A percentile compares a stretch with the other conserved stretches of the same genome.
Evolutionary conservation across 257 asterid genomes (phyloP).

Genomic region (Rehmannia glutinosa): DNA sequence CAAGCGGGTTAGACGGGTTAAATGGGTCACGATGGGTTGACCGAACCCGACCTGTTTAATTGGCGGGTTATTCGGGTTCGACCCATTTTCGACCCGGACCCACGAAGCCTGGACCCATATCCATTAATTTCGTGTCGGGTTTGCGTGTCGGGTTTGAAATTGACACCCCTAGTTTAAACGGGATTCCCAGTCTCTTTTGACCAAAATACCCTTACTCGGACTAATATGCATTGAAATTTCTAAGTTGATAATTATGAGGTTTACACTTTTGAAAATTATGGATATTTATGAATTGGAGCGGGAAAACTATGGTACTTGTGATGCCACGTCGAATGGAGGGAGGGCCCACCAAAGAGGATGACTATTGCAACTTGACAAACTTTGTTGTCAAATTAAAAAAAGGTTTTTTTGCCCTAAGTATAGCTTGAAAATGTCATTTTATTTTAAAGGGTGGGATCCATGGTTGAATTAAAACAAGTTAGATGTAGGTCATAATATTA

Average conservation of each 20-base stretch:
- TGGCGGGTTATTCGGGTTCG: too few relatives aligned
- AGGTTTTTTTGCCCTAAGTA: too few relatives aligned
- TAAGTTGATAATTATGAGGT: neutral
- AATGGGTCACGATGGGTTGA: too few relatives aligned
- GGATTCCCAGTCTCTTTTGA: neutral
- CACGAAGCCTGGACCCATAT: too few relatives aligned
- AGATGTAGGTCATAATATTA: constrained; percentile 38
- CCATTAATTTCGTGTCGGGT: too few relatives aligned
- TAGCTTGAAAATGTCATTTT: neutral
- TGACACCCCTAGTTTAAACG: too few relatives aligned
- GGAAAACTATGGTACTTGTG: constrained; percentile 37
- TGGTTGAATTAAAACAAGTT: constrained; percentile 33
- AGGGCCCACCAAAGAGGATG: constrained; percentile 26
- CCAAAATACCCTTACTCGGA: neutral
- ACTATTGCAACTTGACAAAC: constrained; percentile 33
- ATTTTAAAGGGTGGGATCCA: constrained; percentile 32
- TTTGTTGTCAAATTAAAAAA: constrained; percentile 22
- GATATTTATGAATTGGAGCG: constrained; percentile 7
- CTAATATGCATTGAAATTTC: neutral
- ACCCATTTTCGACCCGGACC: too few relatives aligned
- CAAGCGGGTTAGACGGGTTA: too few relatives aligned
- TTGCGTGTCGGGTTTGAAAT: too few relatives aligned
- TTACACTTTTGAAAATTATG: neutral
- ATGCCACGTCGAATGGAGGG: constrained; percentile 46
- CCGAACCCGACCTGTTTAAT: too few relatives aligned